Conservation (phyloP, 768 basidiomycete genomes). For the Lyophyllum semitale region DNA sequence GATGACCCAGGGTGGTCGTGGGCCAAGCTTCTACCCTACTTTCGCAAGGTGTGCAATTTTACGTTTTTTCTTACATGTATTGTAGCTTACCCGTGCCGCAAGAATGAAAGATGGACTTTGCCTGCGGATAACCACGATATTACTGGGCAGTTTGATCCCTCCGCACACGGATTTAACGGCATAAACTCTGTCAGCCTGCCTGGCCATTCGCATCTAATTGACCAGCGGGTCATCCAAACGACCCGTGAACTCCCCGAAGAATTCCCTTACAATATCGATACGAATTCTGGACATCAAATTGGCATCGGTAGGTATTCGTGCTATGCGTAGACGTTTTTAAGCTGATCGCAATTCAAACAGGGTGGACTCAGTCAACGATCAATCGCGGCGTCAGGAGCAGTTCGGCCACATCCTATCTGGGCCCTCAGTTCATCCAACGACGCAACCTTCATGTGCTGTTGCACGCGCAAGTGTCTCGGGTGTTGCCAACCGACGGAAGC, state of each 20-base stretch:
- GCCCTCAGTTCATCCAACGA: background rate
- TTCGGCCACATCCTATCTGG: background rate
- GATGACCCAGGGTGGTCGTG: conserved; percentile 31
- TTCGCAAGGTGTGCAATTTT: background rate
- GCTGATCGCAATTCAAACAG: background rate
- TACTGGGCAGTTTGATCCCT: conserved; percentile 26
- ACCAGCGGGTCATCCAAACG: background rate
- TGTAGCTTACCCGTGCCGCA: background rate
- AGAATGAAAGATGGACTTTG: conserved; percentile 7
- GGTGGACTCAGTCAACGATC: background rate
- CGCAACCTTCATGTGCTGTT: background rate
- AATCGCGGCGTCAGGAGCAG: background rate
- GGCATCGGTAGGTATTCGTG: background rate
- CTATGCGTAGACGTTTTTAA: no score
- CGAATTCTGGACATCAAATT: background rate
- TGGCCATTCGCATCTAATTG: background rate
- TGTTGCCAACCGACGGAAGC: background rate
- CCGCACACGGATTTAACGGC: background rate
- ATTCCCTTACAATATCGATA: conserved; percentile 1
- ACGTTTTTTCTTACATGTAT: background rate
- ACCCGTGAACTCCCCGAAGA: background rate
- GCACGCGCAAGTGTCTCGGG: background rate
- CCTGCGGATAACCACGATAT: background rate
- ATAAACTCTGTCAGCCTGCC: background rate
- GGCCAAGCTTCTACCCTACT: conserved; percentile 20